Evolutionary conservation across 352 stramenopile species (phyloP), one percentile per base, ranked within the genome.

Genomic region (Phytophthora chlamydospora): DNA sequence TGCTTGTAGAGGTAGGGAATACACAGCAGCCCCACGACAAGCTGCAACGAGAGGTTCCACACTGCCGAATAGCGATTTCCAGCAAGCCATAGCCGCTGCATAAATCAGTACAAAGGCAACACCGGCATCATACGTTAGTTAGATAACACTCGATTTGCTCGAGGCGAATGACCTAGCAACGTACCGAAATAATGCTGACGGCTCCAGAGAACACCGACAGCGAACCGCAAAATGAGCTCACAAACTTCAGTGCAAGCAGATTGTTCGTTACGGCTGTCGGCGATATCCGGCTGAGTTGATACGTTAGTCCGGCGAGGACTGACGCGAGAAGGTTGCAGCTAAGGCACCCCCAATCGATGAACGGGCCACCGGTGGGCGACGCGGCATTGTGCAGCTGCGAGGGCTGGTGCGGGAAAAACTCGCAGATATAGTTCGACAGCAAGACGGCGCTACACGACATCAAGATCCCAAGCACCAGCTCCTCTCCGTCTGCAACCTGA

Each of bases 141-240:
- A 17, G 9, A 14, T 16, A 12, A 31, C 14, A 13, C 9, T 11
- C 12, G 16, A 33, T 29, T 4, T 36, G 27, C 14, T 14, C 11
- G 9, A 6, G 12, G 4, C 13, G 8, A 31, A 31, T 31, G 27
- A 31, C 27, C 27, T n/a, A 35, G 49, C 6, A 16, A 60, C 62
- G 19, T 59, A 90, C 80, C 65, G 76, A 83, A 19, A 75, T 68
- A 38, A 82, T 71, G 17, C 69, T 88, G 24, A 91, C 74, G 17
- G 74, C 45, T 1, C 68, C 78, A 12, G 78, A 89, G 54, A 91
- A 90, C 41, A 73, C 77, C 32, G 82, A 91, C 17, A 91, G 38
- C 4, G 82, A 91, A 14, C 82, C 82, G 54, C 82, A 91, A 29
- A 91, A 91, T 4, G 82, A 91, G 14, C 76, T 88, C n/a, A 89